These are phyloP conservation scores for Castanospermum australe DNA, from an alignment of 306 rosid genomes.

Conservation along the genomic window DNA sequence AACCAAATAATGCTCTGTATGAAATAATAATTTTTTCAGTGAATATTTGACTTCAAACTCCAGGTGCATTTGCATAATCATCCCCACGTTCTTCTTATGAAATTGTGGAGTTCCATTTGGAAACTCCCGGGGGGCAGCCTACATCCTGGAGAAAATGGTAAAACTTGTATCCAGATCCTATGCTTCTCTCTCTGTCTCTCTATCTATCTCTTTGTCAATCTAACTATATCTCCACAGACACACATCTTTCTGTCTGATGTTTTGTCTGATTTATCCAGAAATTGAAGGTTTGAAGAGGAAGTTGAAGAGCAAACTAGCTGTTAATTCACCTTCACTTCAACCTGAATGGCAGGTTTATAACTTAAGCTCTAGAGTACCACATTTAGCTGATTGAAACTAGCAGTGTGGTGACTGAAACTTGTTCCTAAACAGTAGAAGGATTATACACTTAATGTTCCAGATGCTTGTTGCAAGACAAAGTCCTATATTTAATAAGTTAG, in stretches of 20 bases:
- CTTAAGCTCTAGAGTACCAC: neutral
- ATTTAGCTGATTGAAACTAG: neutral
- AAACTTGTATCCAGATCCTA: neutral
- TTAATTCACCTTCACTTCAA: constrained; percentile 51
- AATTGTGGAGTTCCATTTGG: constrained; percentile 67
- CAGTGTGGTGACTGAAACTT: neutral
- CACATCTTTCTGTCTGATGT: neutral
- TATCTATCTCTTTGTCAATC: no score
- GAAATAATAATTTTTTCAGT: no score
- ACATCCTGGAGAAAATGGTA: constrained; percentile 77
- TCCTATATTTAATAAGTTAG: neutral
- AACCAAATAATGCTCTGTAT: no score
- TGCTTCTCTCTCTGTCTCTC: neutral
- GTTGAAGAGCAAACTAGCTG: constrained; percentile 69
- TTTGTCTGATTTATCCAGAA: constrained; percentile 29
- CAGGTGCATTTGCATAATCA: constrained; percentile 70
- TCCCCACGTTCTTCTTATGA: constrained; percentile 64
- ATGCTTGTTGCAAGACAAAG: neutral
- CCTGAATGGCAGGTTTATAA: constrained; percentile 66
- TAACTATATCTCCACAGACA: neutral
- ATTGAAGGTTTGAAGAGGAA: constrained; percentile 69
- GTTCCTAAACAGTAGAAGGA: no score
- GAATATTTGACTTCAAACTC: neutral
- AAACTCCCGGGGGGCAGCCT: constrained; percentile 71
- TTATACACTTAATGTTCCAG: neutral